Percentiles rank a stretch among this genome's conserved stretches.
Evolutionary conservation across 371 early-diverging fungal species (phyloP).

Genomic region (Haplosporangium sp.): DNA sequence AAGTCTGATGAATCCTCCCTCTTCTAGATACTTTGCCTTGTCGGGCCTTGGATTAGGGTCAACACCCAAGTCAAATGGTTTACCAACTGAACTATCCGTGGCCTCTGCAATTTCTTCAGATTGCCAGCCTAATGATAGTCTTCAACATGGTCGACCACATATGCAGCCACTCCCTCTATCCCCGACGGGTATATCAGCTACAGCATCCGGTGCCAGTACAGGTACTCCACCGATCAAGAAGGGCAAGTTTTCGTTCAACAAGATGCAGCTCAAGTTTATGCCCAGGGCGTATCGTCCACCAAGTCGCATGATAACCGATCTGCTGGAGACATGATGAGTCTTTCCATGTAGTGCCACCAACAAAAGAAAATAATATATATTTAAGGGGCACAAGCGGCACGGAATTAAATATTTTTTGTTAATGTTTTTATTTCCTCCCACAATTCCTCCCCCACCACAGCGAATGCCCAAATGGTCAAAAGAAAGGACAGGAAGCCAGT

Average conservation of each 20-base stretch:
- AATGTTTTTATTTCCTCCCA: background rate
- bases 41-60: constrained; percentile 26
- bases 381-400: too few relatives aligned
- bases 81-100: too few relatives aligned
- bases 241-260: constrained; percentile 51
- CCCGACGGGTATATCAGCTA: background rate
- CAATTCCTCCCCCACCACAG: background rate
- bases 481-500: too few relatives aligned
- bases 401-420: background rate
- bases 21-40: constrained; percentile 12
- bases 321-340: constrained; percentile 31
- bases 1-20: background rate
- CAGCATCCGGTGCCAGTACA: background rate
- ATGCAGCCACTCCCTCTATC: background rate
- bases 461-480: constrained; percentile 16
- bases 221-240: constrained; percentile 6
- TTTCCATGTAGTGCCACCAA: too few relatives aligned
- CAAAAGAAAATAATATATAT: too few relatives aligned
- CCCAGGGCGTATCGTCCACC: constrained; percentile 44
- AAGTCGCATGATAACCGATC: constrained; percentile 22
- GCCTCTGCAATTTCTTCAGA: background rate
- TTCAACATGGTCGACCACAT: constrained; percentile 7
- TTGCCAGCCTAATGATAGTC: constrained; percentile 7
- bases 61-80: constrained; percentile 4
- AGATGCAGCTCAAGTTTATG: constrained; percentile 42